A percentile compares a stretch with the other conserved stretches of the same genome.
Conservation (phyloP, 108 stramenopile genomes). For the Cyclotella atomus region DNA sequence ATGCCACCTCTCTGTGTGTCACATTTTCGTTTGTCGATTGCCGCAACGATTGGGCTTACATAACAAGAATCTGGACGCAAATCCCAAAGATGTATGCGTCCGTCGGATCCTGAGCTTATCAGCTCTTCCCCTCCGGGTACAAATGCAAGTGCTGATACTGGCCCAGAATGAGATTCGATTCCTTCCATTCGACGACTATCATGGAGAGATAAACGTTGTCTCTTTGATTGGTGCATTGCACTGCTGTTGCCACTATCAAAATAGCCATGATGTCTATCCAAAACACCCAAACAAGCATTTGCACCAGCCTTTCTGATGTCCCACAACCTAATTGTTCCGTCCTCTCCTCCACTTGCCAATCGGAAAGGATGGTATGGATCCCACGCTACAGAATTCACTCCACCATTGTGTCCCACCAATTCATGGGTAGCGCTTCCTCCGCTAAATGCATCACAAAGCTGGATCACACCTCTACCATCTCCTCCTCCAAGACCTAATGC, state of each 20-base stretch:
- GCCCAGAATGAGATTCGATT: slow-evolving; percentile 51
- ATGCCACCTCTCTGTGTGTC: not conserved
- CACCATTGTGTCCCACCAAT: slow-evolving; percentile 66
- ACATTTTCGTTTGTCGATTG: not conserved
- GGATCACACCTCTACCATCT: slow-evolving; percentile 37
- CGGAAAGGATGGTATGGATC: slow-evolving; percentile 59
- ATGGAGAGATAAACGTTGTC: slow-evolving; percentile 6
- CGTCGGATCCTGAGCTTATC: slow-evolving; percentile 62
- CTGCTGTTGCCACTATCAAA: too few relatives aligned
- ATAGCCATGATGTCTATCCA: slow-evolving; percentile 51
- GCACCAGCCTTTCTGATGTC: slow-evolving; percentile 79
- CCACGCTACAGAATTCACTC: slow-evolving; percentile 70
- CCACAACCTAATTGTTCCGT: slow-evolving; percentile 75
- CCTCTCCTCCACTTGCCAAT: slow-evolving; percentile 69
- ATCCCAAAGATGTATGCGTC: slow-evolving; percentile 77
- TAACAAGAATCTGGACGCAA: slow-evolving; percentile 59
- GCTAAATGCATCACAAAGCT: slow-evolving; percentile 65
- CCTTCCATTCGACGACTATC: slow-evolving; percentile 22
- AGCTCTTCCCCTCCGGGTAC: slow-evolving; percentile 61
- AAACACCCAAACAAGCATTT: slow-evolving; percentile 61
- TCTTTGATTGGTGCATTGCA: too few relatives aligned
- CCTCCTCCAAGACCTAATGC: slow-evolving; percentile 41
- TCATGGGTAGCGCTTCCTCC: slow-evolving; percentile 73
- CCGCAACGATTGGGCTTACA: slow-evolving; percentile 27
- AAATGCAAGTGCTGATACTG: slow-evolving; percentile 63